Conservation (phyloP, 768 basidiomycete species). For the Amanita fuliginea region DNA sequence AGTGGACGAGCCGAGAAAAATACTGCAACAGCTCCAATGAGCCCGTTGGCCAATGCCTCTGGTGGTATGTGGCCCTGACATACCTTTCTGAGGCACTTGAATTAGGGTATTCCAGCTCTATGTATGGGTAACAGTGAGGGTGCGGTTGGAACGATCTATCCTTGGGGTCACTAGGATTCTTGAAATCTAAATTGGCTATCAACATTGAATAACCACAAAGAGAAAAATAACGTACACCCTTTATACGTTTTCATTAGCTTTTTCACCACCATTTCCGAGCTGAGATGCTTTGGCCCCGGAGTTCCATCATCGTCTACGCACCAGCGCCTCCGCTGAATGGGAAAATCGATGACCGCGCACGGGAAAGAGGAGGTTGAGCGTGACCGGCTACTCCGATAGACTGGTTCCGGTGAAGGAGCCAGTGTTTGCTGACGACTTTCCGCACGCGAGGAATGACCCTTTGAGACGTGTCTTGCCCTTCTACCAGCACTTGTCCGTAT, state of each 20-base stretch:
- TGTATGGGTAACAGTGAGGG: constrained; percentile 49
- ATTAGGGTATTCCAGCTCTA: constrained; percentile 75
- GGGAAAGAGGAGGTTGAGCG: constrained; percentile 53
- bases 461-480: constrained; percentile 24
- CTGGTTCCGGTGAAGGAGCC: constrained; percentile 41
- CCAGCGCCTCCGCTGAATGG: constrained; percentile 36
- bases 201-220: constrained; percentile 7
- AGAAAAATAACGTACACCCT: constrained; percentile 36
- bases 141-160: constrained; percentile 58
- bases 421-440: constrained; percentile 28
- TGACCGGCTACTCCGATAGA: constrained; percentile 48
- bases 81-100: constrained; percentile 58
- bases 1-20: background rate
- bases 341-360: constrained; percentile 20
- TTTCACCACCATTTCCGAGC: constrained; percentile 55
- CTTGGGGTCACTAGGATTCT: constrained; percentile 48
- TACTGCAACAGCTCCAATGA: constrained; percentile 7
- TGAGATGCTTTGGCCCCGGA: constrained; percentile 41
- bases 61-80: constrained; percentile 9
- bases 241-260: constrained; percentile 58
- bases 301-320: constrained; percentile 37
- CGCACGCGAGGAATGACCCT: constrained; percentile 26
- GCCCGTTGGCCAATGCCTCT: constrained; percentile 5
- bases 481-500: constrained; percentile 9
- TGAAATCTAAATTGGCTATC: constrained; percentile 43